phyloP scores from a whole-genome alignment of 495 filamentous ascomycete genomes.

The Aspergillus diversus region DNA sequence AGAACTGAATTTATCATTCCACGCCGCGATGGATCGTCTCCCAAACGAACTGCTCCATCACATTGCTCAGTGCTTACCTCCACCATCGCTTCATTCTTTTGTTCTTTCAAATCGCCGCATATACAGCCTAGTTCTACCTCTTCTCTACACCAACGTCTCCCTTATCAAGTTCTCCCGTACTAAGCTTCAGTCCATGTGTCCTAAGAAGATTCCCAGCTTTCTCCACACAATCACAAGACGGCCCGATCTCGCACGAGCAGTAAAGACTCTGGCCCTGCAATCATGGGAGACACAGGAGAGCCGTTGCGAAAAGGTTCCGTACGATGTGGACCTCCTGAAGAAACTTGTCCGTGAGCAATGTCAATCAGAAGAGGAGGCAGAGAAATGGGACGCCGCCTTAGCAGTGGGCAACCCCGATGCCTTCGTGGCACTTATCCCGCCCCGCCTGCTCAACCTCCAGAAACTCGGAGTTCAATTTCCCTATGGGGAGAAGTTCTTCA shows the following conservation, averaged over 20 bases:
- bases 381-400: slow-evolving; percentile 1
- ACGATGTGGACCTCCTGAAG: slow-evolving; percentile 1
- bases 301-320: not conserved
- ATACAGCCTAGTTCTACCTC: not conserved
- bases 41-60: not conserved
- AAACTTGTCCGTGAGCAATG: not conserved
- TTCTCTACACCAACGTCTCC: slow-evolving; percentile 7
- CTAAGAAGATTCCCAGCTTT: not conserved
- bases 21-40: slow-evolving; percentile 1
- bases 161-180: not conserved
- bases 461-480: not conserved
- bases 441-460: slow-evolving; percentile 1
- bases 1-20: too few species aligned
- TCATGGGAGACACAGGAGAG: not conserved
- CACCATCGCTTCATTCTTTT: not conserved
- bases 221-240: not conserved
- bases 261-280: not conserved
- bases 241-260: not conserved
- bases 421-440: not conserved
- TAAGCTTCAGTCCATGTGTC: too few species aligned
- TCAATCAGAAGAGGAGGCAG: not conserved
- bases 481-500: too few species aligned
- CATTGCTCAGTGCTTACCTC: not conserved
- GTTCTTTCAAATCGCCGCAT: not conserved
- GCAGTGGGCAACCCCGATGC: not conserved